Base-by-base conservation (phyloP, 176 grass and related monocot genomes). In the Oryza officinalis region DNA sequence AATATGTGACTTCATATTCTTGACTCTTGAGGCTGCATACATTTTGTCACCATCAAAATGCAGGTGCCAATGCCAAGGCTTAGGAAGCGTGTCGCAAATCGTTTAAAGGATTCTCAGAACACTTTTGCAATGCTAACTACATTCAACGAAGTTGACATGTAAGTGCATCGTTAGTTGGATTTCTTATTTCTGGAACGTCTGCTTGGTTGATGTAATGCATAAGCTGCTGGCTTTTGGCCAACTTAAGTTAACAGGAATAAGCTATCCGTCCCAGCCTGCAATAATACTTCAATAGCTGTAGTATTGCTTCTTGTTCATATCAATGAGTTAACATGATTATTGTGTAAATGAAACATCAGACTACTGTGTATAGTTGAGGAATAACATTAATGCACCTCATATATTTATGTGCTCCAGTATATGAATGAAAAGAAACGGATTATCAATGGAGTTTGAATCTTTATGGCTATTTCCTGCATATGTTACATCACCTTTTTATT, bases 91-190 rank as follows among this genome's bases (percentile, higher is more conserved):
- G 84, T 95, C 32, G 90, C 90, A 28, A 92, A 91, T 45, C 90
- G 90, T 63, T 76, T 95, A 83, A 95, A 95, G 90, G 93, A 95
- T 85, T 95, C 93, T 76, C 90, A 95, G 71, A 95, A 95, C 71
- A 95, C 93, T 44, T 95, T 95, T 89, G 93, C 90, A 11, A n/a
- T 95, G 83, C 52, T 95, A 47, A 95, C 90, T 73, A 92, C 90
- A 72, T 95, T 95, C 72, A 95, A 95, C 32, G 90, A 92, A 92
- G 93, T 95, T 71, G 88, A 95, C 89, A 95, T 95, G 93, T 95
- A 90, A 85, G 90, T 89, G 27, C 71, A 85, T 72, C 44, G 80
- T 35, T 35, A 10, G 4, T 83, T 64, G 4, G 8, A 17, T 83
- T 75, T 27, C 27, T 82, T 27, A 40, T 64, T 80, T 75, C 45